Evolutionary conservation across 805 yeast genomes (phyloP).

Genomic region (Wickerhamomyces silvicola): DNA sequence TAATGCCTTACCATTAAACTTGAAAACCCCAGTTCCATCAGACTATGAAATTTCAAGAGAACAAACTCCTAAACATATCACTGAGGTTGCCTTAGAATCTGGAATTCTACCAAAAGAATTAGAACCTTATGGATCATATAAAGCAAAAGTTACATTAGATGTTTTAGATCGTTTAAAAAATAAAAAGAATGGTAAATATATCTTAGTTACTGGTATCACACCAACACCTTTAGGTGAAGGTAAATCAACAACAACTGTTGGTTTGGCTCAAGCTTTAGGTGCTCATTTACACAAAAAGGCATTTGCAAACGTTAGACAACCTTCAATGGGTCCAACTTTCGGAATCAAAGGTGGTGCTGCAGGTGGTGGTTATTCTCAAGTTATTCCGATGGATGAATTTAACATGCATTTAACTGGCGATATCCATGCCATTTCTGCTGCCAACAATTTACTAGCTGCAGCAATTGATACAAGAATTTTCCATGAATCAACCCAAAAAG

Average conservation of each 20-base stretch:
- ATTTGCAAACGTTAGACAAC: constrained; percentile 94
- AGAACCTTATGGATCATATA: constrained; percentile 83
- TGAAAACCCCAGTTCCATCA: constrained; percentile 72
- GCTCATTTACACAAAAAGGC: constrained; percentile 80
- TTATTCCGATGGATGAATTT: constrained; percentile 98
- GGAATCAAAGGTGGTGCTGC: constrained; percentile 99
- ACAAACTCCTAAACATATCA: constrained; percentile 80
- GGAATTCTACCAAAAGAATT: constrained; percentile 76
- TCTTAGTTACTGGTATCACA: constrained; percentile 93
- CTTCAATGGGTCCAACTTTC: constrained; percentile 97
- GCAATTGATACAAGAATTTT: constrained; percentile 96
- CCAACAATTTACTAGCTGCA: constrained; percentile 90
- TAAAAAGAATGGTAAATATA: constrained; percentile 72
- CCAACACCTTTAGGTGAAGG: constrained; percentile 99
- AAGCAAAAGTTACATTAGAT: constrained; percentile 78
- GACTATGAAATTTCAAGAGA: constrained; percentile 87
- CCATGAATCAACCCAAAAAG: constrained; percentile 86
- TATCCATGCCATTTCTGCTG: constrained; percentile 92
- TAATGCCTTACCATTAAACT: constrained; percentile 49
- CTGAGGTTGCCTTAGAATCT: constrained; percentile 68
- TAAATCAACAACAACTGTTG: constrained; percentile 93
- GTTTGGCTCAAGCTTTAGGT: constrained; percentile 93
- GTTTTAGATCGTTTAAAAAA: constrained; percentile 60
- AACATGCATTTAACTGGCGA: constrained; percentile 97
- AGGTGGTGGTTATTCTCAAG: constrained; percentile 98